Conservation (phyloP, 345 rosid genomes). For the Raphanus sativus region DNA sequence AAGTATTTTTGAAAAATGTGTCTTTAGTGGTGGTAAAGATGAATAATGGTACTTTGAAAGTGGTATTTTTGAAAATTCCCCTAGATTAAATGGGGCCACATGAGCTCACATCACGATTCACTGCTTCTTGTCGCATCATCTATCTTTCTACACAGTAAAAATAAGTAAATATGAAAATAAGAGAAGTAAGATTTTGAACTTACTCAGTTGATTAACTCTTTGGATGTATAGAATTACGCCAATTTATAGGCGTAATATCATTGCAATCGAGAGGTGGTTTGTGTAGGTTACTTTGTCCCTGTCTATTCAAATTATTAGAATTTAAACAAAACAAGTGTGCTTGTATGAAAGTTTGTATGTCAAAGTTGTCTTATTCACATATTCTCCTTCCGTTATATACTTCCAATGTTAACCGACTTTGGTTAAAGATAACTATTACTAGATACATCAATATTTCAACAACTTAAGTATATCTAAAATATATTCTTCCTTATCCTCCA, state of each 20-base stretch:
- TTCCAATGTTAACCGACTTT: too few relatives aligned
- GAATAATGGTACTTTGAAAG: too few relatives aligned
- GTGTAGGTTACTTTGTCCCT: not conserved
- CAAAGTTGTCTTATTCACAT: too few relatives aligned
- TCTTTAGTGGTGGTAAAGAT: too few relatives aligned
- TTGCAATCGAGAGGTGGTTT: constrained; percentile 1
- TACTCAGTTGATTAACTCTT: not conserved
- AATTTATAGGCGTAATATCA: not conserved
- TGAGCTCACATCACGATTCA: constrained; percentile 33
- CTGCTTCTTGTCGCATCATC: constrained; percentile 36
- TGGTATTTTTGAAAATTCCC: too few relatives aligned
- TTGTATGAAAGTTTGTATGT: too few relatives aligned
- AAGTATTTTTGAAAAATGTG: too few relatives aligned
- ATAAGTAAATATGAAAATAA: constrained; percentile 1
- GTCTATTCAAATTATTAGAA: not conserved
- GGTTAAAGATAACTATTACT: too few relatives aligned
- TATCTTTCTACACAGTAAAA: constrained; percentile 26
- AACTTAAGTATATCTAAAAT: too few relatives aligned
- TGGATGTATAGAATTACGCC: not conserved
- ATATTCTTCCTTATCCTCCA: too few relatives aligned
- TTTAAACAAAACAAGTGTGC: not conserved
- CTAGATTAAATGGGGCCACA: constrained; percentile 13
- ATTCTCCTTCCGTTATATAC: too few relatives aligned
- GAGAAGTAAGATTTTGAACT: constrained; percentile 20
- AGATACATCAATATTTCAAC: too few relatives aligned